phyloP scores from a whole-genome alignment of 805 yeast genomes.

The Cephaloascus albidus region DNA sequence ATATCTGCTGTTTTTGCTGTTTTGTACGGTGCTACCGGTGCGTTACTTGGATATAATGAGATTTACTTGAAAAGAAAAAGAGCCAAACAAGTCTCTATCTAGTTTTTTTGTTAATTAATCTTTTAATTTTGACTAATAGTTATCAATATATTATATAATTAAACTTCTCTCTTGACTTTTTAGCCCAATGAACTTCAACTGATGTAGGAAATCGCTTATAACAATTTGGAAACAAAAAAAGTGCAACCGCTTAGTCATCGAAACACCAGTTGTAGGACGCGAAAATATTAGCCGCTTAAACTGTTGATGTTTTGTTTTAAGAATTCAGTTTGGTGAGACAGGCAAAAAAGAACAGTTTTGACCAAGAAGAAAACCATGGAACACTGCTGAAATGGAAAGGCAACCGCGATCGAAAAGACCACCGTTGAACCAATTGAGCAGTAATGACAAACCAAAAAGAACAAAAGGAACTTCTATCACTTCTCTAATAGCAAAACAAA shows the following conservation, averaged over 20 bases:
- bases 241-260: not conserved
- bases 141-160: too few relatives aligned
- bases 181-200: too few relatives aligned
- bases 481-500: too few relatives aligned
- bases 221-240: too few relatives aligned
- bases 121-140: too few relatives aligned
- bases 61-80: not conserved
- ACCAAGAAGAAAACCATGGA: not conserved
- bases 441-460: too few relatives aligned
- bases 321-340: not conserved
- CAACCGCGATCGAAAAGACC: not conserved
- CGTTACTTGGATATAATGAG: not conserved
- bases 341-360: not conserved
- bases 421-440: not conserved
- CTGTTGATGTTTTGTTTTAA: not conserved
- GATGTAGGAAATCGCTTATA: too few relatives aligned
- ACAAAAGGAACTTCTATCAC: too few relatives aligned
- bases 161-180: too few relatives aligned
- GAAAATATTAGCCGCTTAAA: not conserved
- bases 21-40: conserved; percentile 2
- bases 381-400: too few relatives aligned
- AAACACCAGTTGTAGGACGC: too few relatives aligned
- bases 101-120: too few relatives aligned
- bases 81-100: not conserved
- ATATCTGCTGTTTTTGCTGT: conserved; percentile 8